Percentiles rank a stretch among this genome's conserved stretches.
phyloP scores from a whole-genome alignment of 805 yeast species.

The Sugiyamaella qingdaonensis region DNA sequence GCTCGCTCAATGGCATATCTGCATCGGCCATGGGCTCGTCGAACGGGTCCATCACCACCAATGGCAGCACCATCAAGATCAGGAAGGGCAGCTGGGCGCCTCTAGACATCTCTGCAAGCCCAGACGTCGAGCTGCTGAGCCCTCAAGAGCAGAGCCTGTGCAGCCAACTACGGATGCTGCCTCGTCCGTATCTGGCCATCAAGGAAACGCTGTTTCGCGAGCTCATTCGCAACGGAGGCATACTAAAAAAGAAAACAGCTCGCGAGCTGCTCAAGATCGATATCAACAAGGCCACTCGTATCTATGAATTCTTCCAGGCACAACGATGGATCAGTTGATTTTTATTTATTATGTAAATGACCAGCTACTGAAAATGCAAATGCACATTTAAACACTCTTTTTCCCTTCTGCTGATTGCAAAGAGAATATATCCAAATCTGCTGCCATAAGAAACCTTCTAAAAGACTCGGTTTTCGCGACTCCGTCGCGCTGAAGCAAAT shows the following conservation, averaged over 20 bases:
- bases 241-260: slow-evolving; percentile 77
- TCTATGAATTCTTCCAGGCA: slow-evolving; percentile 86
- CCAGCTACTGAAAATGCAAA: too few relatives aligned
- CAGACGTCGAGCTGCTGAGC: slow-evolving; percentile 77
- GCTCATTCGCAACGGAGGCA: slow-evolving; percentile 78
- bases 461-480: too few relatives aligned
- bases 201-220: slow-evolving; percentile 88
- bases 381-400: too few relatives aligned
- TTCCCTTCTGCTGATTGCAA: too few relatives aligned
- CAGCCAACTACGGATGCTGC: slow-evolving; percentile 74
- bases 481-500: too few relatives aligned
- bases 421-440: too few relatives aligned
- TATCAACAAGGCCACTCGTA: slow-evolving; percentile 76
- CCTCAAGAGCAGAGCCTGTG: slow-evolving; percentile 88
- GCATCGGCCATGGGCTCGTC: background rate
- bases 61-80: background rate
- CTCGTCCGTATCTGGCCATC: slow-evolving; percentile 91
- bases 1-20: background rate
- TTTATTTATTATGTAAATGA: background rate
- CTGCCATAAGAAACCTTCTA: too few relatives aligned
- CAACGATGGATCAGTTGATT: slow-evolving; percentile 71
- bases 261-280: slow-evolving; percentile 81
- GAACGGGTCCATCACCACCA: background rate
- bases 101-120: slow-evolving; percentile 49
- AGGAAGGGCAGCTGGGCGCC: slow-evolving; percentile 20